Evolutionary conservation across 768 basidiomycete species (phyloP).

Genomic region (Tricholoma hemisulphureum): DNA sequence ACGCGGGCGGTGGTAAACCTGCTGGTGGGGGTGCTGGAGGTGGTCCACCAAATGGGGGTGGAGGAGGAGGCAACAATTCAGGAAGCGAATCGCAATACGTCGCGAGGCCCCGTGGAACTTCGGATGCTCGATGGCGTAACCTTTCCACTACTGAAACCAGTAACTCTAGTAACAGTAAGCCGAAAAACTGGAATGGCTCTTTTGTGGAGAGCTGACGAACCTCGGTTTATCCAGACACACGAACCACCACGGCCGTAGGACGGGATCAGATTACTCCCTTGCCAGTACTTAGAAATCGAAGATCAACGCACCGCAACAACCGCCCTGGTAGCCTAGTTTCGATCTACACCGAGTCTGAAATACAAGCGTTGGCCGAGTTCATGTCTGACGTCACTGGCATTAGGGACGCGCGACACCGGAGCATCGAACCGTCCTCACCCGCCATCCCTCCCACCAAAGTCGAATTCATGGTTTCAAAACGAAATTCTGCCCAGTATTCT

Average conservation of each 20-base stretch:
- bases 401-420: background rate
- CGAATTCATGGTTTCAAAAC: slow-evolving; percentile 5
- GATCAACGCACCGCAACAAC: slow-evolving; percentile 22
- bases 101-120: slow-evolving; percentile 68
- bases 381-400: slow-evolving; percentile 32
- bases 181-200: background rate
- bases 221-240: background rate
- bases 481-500: slow-evolving; percentile 9
- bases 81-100: slow-evolving; percentile 32
- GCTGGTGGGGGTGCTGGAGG: slow-evolving; percentile 33
- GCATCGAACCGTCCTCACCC: background rate
- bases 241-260: background rate
- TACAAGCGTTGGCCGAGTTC: slow-evolving; percentile 50
- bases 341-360: slow-evolving; percentile 46
- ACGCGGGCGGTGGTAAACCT: slow-evolving; percentile 30
- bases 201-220: slow-evolving; percentile 5
- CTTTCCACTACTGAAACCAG: slow-evolving; percentile 23
- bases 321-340: slow-evolving; percentile 46
- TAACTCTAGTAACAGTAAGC: slow-evolving; percentile 31
- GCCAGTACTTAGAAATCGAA: slow-evolving; percentile 19
- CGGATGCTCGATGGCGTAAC: slow-evolving; percentile 59
- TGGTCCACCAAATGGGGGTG: slow-evolving; percentile 29
- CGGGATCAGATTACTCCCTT: slow-evolving; percentile 27
- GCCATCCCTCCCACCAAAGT: background rate
- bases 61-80: slow-evolving; percentile 22